Base-by-base conservation (phyloP, 2,329 filamentous ascomycete species). In the Cordyceps cicadae region DNA sequence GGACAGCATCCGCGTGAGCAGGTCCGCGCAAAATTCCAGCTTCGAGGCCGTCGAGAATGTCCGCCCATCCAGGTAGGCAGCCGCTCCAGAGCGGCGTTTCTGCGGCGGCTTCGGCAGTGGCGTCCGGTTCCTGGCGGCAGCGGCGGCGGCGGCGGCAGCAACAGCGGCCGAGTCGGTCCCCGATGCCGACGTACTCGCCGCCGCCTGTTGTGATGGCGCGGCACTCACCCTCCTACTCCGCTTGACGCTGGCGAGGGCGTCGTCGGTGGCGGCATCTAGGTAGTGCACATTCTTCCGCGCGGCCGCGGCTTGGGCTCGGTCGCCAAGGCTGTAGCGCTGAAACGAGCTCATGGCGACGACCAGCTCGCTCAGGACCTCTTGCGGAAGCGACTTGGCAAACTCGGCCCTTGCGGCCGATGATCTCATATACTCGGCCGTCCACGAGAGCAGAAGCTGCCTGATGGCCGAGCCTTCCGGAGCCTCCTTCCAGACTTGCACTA, bases 351-450 rank as follows among this genome's bases (percentile, higher is more conserved):
- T 85, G 14, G 80, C 75, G 2, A 87, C 78, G 0, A 87, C 83
- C 6, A 87, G 76, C 69, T 86, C 84, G 63, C 81, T 84, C 7
- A 87, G 72, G 1, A 87, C 81, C 65, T 85, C 82, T 63, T 86
- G 81, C 0, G 84, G 84, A 3, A 87, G 75, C 0, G 82, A 82
- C 65, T 81, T 81, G 49, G 81, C 84, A 66, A 86, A 86, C 62
- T 83, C 81, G 9, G 79, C 75, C 19, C 82, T 76, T 1, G 77
- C 76, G 24, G 83, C 78, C 3, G 82, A 84, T 0, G 80, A 80
- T 48, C 81, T 74, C 73, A 86, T 84, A 65, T 86, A 86, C 69
- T 87, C 84, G 29, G 82, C 83, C 1, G 83, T 81, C 84, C 84
- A 87, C 12, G 76, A 79, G 3, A 86, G 72, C 15, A 87, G 76